Percentiles rank a stretch among this genome's conserved stretches.
phyloP scores from a whole-genome alignment of 1,284 basidiomycete species.

The Trametes polyzona region DNA sequence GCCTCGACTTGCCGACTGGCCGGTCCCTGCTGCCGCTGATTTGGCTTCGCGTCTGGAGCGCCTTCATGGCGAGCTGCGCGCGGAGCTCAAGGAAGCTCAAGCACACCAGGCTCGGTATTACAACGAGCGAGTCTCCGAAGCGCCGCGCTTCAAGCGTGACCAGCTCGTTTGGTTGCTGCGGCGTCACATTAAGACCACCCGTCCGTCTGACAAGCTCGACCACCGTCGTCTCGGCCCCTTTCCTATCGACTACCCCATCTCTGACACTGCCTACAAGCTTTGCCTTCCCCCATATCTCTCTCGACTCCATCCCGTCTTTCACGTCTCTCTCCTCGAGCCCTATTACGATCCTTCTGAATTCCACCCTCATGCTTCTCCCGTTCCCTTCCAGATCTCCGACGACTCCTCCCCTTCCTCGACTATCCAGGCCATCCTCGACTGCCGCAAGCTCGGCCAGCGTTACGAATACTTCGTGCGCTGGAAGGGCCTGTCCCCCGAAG shows the following conservation, averaged over 20 bases:
- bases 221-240: conserved; percentile 43
- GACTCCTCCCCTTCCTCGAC: conserved; percentile 26
- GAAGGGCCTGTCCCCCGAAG: not conserved
- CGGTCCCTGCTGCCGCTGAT: conserved; percentile 1
- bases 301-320: conserved; percentile 43
- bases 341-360: conserved; percentile 31
- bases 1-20: conserved; percentile 25
- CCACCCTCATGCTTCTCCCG: conserved; percentile 25
- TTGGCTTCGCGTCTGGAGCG: conserved; percentile 21
- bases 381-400: conserved; percentile 24
- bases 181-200: conserved; percentile 41
- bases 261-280: conserved; percentile 33
- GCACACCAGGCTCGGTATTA: conserved; percentile 30
- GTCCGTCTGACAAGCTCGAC: conserved; percentile 44
- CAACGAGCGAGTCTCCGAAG: conserved; percentile 22
- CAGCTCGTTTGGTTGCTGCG: conserved; percentile 41
- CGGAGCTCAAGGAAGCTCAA: conserved; percentile 35
- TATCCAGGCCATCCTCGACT: conserved; percentile 29
- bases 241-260: conserved; percentile 29
- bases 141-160: conserved; percentile 35
- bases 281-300: conserved; percentile 37
- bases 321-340: conserved; percentile 44
- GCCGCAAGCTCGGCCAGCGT: conserved; percentile 33
- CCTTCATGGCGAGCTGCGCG: conserved; percentile 33
- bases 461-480: conserved; percentile 36